Conservation (phyloP, 2,329 filamentous ascomycete species). For the Colletotrichum sp. region DNA sequence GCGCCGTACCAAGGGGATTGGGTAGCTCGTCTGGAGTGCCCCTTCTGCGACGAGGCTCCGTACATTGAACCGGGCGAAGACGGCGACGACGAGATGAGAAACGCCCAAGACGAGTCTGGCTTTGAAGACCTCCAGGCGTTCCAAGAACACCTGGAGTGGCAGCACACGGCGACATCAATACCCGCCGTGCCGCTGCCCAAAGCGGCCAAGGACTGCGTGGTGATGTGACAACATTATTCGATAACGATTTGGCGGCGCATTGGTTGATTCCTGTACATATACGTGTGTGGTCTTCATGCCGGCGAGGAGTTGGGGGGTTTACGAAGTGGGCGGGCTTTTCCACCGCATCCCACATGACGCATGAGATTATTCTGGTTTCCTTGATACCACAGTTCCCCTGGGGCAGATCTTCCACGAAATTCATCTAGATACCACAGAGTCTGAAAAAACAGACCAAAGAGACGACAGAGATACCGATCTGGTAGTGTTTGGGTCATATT, state of each 20-base stretch:
- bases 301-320: conserved; percentile 17
- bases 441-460: background rate
- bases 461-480: conserved; percentile 4
- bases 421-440: background rate
- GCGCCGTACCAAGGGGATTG: conserved; percentile 56
- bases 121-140: conserved; percentile 55
- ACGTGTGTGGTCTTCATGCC: background rate
- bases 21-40: conserved; percentile 57
- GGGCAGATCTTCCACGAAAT: background rate
- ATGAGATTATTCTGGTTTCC: conserved; percentile 11
- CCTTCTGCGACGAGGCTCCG: conserved; percentile 59
- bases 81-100: conserved; percentile 55
- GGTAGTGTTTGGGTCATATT: conserved; percentile 12
- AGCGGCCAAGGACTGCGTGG: conserved; percentile 42
- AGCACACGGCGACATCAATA: conserved; percentile 49
- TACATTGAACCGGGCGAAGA: conserved; percentile 47
- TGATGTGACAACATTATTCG: conserved; percentile 47
- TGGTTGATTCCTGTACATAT: background rate
- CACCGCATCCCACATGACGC: background rate
- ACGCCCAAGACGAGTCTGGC: conserved; percentile 51
- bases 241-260: conserved; percentile 9
- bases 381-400: background rate
- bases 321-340: background rate
- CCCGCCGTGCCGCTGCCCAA: conserved; percentile 35
- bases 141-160: conserved; percentile 63